Evolutionary conservation across 148 eudicot genomes (phyloP), one percentile per base, ranked within the genome.

Genomic region (Rhododendron vialii): DNA sequence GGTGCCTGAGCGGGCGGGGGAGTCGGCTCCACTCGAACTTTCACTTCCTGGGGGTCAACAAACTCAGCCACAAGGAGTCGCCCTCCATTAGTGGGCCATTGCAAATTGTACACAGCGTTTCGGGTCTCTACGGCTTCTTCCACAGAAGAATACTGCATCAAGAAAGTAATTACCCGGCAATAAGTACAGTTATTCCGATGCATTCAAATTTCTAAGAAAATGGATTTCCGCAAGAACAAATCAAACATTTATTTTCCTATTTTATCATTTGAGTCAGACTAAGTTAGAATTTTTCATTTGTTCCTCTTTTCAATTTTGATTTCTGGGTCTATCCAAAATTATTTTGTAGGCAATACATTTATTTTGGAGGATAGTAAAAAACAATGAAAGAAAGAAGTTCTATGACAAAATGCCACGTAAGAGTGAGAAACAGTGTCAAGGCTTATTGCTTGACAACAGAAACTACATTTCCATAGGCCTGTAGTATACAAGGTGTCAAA

Each of bases 61-160:
- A 95, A 97, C 73, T 97, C 99, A 0, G 98, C 99, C 47, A 90
- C 79, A 69, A 97, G 90, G 81, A 90, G 88, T 48, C 96, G 94
- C 0, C 99, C 99, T 12, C 99, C 99, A 80, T 97, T 94, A 65
- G 95, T 88, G 76, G 99, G 99, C 99, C 99, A 97, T 84, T 95
- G 96, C 71, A 97, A 86, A 88, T 97, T 94, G 91, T 93, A 95
- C 7, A 97, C 92, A 84, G 96, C 93, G 76, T 95, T 93, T 47
- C 99, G 92, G 20, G 99, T 97, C 88, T 91, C 95, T 83, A 89
- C 85, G 78, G 99, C 99, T 90, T 97, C 99, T 89, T 97, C 98
- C 36, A 92, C 91, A 0, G 98, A 91, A 18, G 98, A 91, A 84
- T 92, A 97, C 99, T 95, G 93, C 91, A 88, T 26, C 26, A n/a